Evolutionary conservation across 1,284 basidiomycete species (phyloP).

Genomic region (Rhodotorula mucilaginosa): DNA sequence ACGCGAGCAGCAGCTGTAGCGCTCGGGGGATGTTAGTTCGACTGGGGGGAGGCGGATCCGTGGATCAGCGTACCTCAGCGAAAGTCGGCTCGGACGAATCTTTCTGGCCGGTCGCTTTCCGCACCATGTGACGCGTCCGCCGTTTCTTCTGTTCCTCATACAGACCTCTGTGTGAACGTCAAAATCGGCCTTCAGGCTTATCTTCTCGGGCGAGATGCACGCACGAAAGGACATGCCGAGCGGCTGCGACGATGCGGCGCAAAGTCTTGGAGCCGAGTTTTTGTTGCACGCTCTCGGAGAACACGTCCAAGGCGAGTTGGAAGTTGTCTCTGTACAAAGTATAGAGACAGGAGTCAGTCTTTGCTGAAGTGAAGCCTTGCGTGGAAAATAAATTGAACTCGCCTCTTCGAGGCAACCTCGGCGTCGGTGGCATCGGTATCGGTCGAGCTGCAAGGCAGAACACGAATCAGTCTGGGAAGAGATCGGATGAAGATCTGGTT

Average conservation of each 20-base stretch:
- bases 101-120: not conserved
- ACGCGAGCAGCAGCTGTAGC: conserved; percentile 5
- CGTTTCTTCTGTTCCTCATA: conserved; percentile 21
- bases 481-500: not conserved
- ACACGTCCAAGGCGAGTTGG: conserved; percentile 23
- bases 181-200: not conserved
- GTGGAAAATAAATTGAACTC: not conserved
- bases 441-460: conserved; percentile 7
- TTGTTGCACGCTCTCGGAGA: conserved; percentile 1
- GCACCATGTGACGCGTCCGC: not conserved
- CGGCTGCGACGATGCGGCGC: conserved; percentile 8
- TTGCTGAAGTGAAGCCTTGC: not conserved
- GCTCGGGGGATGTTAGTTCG: not conserved
- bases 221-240: conserved; percentile 14
- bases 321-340: conserved; percentile 2
- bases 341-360: no score
- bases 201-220: not conserved
- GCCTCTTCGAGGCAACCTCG: conserved; percentile 25
- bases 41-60: no score
- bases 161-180: conserved; percentile 3
- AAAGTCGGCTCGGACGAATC: conserved; percentile 7
- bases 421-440: conserved; percentile 4
- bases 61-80: conserved; percentile 12
- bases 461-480: no score
- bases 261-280: conserved; percentile 15